Percentiles rank a stretch among this genome's conserved stretches.
These are phyloP conservation scores for Fusarium poae DNA, from an alignment of 2,329 filamentous ascomycete genomes.

Conservation along the genomic window DNA sequence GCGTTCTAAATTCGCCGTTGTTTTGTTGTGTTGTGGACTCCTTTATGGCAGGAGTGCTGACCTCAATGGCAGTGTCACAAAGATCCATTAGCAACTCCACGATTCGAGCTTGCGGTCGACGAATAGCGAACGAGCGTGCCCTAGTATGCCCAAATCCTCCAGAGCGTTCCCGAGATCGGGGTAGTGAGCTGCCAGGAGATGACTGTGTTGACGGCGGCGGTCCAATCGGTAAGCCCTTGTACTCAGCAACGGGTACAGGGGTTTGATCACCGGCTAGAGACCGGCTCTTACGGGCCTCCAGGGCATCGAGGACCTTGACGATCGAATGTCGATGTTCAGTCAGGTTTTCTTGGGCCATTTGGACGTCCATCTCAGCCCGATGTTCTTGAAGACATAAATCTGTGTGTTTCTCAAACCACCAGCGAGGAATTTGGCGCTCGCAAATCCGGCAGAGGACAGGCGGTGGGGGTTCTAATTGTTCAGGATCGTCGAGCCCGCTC, in stretches of 20 bases:
- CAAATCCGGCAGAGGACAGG: slow-evolving; percentile 96
- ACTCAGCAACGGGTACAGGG: slow-evolving; percentile 75
- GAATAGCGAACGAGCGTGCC: slow-evolving; percentile 89
- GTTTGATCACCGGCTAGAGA: slow-evolving; percentile 68
- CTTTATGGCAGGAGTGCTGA: slow-evolving; percentile 93
- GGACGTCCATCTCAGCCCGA: slow-evolving; percentile 96
- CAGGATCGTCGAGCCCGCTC: slow-evolving; percentile 79
- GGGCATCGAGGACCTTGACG: slow-evolving; percentile 91
- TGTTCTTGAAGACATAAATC: slow-evolving; percentile 97
- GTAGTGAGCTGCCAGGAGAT: slow-evolving; percentile 78
- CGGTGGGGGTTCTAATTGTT: slow-evolving; percentile 83
- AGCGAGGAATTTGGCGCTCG: slow-evolving; percentile 95
- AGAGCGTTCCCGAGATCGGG: slow-evolving; percentile 79
- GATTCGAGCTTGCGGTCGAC: slow-evolving; percentile 89
- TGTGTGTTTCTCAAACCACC: slow-evolving; percentile 99
- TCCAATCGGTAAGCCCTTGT: slow-evolving; percentile 89
- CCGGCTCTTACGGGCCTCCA: slow-evolving; percentile 82
- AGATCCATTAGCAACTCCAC: slow-evolving; percentile 95
- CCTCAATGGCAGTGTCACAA: slow-evolving; percentile 94
- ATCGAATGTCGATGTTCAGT: slow-evolving; percentile 94
- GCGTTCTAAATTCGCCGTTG: slow-evolving; percentile 85
- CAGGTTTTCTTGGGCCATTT: slow-evolving; percentile 92
- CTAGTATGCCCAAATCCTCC: slow-evolving; percentile 83
- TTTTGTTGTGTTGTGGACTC: slow-evolving; percentile 74
- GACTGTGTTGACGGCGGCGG: slow-evolving; percentile 78